These are phyloP conservation scores for Monosporascus sp. DNA, from an alignment of 2,329 filamentous ascomycete genomes.

Conservation along the genomic window DNA sequence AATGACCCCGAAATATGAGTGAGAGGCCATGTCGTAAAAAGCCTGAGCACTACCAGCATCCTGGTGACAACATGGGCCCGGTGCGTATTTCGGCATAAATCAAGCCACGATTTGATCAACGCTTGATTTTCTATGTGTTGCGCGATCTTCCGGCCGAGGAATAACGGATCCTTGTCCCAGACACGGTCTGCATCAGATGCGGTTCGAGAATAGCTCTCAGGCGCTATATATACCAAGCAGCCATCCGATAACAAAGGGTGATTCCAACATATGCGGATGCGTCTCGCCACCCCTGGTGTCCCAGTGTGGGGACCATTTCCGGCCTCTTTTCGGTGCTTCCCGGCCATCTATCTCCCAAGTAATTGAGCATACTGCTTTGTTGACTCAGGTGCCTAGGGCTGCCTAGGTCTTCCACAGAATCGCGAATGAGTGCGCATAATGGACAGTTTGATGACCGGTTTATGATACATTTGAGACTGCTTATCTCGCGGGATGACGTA, in stretches of 20 bases:
- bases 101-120: not conserved
- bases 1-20: not conserved
- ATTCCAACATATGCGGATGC: not conserved
- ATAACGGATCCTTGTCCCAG: not conserved
- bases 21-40: not conserved
- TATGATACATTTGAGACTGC: not conserved
- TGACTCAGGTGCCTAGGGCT: not conserved
- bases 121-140: not conserved
- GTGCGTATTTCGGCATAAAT: not conserved
- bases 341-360: not conserved
- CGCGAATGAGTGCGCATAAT: not conserved
- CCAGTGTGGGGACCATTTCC: not conserved
- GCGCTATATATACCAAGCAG: not conserved
- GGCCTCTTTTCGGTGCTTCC: not conserved
- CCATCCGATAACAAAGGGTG: not conserved
- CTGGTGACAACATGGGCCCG: not conserved
- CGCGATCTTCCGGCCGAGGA: not conserved
- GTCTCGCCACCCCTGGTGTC: not conserved
- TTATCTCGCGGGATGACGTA: not conserved
- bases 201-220: not conserved
- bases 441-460: not conserved
- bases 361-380: not conserved
- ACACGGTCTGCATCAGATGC: not conserved
- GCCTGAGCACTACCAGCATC: not conserved
- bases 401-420: not conserved